Base-by-base conservation (phyloP, 306 rosid species). In the Heteromeles arbutifolia region DNA sequence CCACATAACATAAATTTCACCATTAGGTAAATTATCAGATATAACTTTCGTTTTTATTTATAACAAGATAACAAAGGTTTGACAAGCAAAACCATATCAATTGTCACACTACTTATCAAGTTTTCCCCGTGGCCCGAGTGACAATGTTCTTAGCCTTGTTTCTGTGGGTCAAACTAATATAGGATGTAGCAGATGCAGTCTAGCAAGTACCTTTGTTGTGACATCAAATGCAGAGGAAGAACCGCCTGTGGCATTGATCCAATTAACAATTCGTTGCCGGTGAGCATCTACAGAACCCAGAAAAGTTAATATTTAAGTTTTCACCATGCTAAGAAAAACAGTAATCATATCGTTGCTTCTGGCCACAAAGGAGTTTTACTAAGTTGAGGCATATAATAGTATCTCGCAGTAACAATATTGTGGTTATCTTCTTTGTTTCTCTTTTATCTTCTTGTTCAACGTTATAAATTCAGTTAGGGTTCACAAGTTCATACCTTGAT, bases 171-270 rank as follows among this genome's bases (percentile, higher is more conserved):
- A 10, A 28, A 48, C 15, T 57, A 56, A 74, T 19, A 22, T 29
- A 58, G 45, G 21, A 54, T 45, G 67, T 19, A 58, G 54, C 67
- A 10, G 67, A 73, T 24, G 54, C 61, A 28, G 43, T 43, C 21
- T 25, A 68, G 61, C 79, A 65, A 70, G 70, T 87, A 85, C 94
- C 93, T 91, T 91, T 72, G 93, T 89, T 10, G 97, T 91, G 67
- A 91, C 86, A 82, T 91, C 97, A 80, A 91, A 91, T 72, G 93
- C 97, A 6, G 90, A 84, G 43, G 97, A 87, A 81, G 90, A 82
- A 4, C 93, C 92, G 15, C 87, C 90, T 10, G 93, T 84, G 52
- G 93, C 97, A 72, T 89, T 89, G 88, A 91, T 89, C 97, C 97
- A 91, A 75, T 91, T 77, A 18, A 91, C 75, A 54, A 89, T 91